Conservation (phyloP, 129 eudicot genomes). For the Flaveria sonorensis region DNA sequence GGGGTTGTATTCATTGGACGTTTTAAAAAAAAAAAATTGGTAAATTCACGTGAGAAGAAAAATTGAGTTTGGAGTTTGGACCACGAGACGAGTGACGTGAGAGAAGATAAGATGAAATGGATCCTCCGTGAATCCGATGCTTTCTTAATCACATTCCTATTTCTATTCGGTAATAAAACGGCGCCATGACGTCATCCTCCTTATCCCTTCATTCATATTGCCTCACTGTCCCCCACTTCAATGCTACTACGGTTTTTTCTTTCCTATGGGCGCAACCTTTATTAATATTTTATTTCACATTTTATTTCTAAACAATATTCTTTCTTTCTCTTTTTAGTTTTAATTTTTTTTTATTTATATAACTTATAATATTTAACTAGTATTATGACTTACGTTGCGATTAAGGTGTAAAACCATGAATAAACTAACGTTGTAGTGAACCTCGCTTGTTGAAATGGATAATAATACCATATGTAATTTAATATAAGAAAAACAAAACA, state of each 20-base stretch:
- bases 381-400: too few species aligned
- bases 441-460: too few species aligned
- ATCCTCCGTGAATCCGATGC: constrained; percentile 44
- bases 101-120: constrained; percentile 38
- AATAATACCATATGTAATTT: too few species aligned
- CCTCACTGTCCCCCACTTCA: constrained; percentile 1
- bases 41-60: constrained; percentile 18
- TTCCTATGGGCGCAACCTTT: background rate
- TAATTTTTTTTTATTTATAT: too few species aligned
- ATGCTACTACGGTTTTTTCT: constrained; percentile 19
- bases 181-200: constrained; percentile 37
- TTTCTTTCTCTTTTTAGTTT: too few species aligned
- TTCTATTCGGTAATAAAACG: constrained; percentile 43
- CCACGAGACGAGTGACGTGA: constrained; percentile 30
- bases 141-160: constrained; percentile 27
- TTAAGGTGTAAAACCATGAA: too few species aligned
- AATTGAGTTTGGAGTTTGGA: constrained; percentile 21
- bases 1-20: too few species aligned
- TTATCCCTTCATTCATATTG: constrained; percentile 12
- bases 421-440: too few species aligned
- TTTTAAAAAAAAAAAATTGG: background rate
- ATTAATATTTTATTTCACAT: too few species aligned
- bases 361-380: too few species aligned
- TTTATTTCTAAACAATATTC: too few species aligned
- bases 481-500: too few species aligned